Evolutionary conservation across 2,329 filamentous ascomycete genomes (phyloP), one percentile per base, ranked within the genome.

Genomic region (Plenodomus tracheiphilus): DNA sequence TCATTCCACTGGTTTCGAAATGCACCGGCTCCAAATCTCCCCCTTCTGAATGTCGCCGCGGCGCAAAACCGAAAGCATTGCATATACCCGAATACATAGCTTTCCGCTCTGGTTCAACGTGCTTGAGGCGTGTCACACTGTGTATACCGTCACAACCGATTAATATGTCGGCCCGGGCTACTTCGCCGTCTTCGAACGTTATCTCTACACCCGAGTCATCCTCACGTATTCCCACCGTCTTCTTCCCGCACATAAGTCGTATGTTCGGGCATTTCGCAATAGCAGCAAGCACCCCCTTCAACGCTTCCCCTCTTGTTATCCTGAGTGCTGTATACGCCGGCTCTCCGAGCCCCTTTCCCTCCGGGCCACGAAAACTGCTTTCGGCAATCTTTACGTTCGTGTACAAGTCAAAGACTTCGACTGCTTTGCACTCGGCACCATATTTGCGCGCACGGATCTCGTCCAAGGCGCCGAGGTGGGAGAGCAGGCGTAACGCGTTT

Each of bases 401-500:
- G 55, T 77, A 76, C 10, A 75, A 53, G 42, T 77, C 74, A 56
- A 77, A 77, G 13, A 77, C 65, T 59, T 77, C 74, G 15, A 77
- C 74, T 17, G 72, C 74, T 43, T 70, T 62, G 49, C 76, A 76
- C 32, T 71, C 69, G 39, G 65, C 65, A 51, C 75, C 75, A 51
- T 75, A 77, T 34, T 72, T 61, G 20, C 60, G 49, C 22, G 71
- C 62, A 8, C 69, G 67, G 34, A 77, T 76, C 71, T 58, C 79
- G 71, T 56, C 75, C 67, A 53, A 78, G 3, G 80, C 65, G 2
- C 78, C 77, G 9, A 80, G 62, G 19, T 75, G 68, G 18, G 69
- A 67, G 2, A 87, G 71, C 2, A 86, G 67, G 1, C 82, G 81
- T 58, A 85, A 82, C 3, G 78, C 73, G 57, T 87, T 87, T 0